These are phyloP conservation scores for Aspergillus caelatus DNA, from an alignment of 2,329 filamentous ascomycete genomes.

Conservation along the genomic window DNA sequence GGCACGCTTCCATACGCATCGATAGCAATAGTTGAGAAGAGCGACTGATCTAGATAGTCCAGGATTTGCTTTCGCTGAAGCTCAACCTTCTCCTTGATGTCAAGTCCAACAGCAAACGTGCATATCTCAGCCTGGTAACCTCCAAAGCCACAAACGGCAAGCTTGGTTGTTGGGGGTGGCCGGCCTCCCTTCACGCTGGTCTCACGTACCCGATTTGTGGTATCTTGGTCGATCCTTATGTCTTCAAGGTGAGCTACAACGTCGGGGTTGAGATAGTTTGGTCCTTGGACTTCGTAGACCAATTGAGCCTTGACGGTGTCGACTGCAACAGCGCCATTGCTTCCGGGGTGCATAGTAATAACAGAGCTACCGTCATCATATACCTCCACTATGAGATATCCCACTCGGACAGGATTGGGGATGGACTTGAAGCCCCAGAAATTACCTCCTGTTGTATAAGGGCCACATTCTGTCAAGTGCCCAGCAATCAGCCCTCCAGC, in stretches of 20 bases:
- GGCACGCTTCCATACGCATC: not conserved
- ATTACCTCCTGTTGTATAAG: conserved; percentile 31
- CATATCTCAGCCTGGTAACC: conserved; percentile 52
- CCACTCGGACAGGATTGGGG: not conserved
- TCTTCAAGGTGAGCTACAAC: not conserved
- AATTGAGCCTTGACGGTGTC: not conserved
- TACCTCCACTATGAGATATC: not conserved
- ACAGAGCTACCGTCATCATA: not conserved
- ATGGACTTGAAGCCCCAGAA: conserved; percentile 29
- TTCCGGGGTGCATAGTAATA: too few relatives aligned
- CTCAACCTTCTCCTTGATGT: conserved; percentile 49
- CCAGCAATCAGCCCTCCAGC: conserved; percentile 31
- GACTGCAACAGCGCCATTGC: not conserved
- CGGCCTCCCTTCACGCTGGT: not conserved
- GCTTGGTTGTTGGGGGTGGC: conserved; percentile 56
- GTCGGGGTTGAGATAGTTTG: not conserved
- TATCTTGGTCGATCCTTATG: not conserved
- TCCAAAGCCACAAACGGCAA: conserved; percentile 50
- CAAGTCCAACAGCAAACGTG: conserved; percentile 49
- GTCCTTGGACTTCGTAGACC: not conserved
- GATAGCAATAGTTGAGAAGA: not conserved
- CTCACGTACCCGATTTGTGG: not conserved
- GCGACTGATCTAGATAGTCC: not conserved
- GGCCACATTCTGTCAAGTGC: conserved; percentile 33
- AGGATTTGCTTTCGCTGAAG: conserved; percentile 46